phyloP scores from a whole-genome alignment of 202 grass and related monocot species.

The Musa balbisiana region DNA sequence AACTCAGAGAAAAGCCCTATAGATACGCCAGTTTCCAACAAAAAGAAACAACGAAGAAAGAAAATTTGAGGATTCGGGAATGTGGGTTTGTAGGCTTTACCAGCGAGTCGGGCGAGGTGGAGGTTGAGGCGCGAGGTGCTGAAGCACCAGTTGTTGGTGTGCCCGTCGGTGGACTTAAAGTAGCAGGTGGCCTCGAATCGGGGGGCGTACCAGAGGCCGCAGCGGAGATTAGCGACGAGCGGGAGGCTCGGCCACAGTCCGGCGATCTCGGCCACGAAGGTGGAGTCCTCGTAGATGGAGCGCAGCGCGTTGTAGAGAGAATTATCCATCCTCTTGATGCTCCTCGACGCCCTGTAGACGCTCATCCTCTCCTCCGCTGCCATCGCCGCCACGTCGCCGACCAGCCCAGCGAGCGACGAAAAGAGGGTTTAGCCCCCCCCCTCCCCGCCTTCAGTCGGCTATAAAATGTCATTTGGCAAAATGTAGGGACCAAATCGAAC shows the following conservation, averaged over 20 bases:
- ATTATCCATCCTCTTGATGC: constrained; percentile 56
- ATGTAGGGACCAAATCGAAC: too few relatives aligned
- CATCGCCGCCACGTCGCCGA: neutral
- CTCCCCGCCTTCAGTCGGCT: too few relatives aligned
- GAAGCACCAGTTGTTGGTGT: constrained; percentile 88
- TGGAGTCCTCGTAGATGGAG: constrained; percentile 71
- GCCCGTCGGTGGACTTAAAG: constrained; percentile 92
- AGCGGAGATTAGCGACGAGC: constrained; percentile 78
- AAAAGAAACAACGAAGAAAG: too few relatives aligned
- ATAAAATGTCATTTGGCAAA: too few relatives aligned
- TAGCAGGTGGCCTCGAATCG: constrained; percentile 59
- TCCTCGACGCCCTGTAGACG: constrained; percentile 60
- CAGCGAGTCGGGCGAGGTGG: constrained; percentile 65
- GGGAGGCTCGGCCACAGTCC: constrained; percentile 75
- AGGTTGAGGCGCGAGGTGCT: constrained; percentile 75
- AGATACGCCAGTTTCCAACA: too few relatives aligned
- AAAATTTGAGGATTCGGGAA: neutral
- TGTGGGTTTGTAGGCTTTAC: constrained; percentile 15
- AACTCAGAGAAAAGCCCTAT: too few relatives aligned
- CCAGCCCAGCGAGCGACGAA: neutral
- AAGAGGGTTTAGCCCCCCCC: neutral
- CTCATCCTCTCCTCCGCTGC: constrained; percentile 30
- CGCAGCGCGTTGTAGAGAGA: constrained; percentile 79
- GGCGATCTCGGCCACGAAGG: constrained; percentile 77
- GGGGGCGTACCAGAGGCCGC: constrained; percentile 78